Percentiles rank a stretch among this genome's conserved stretches.
phyloP scores from a whole-genome alignment of 306 rosid genomes.

The Glycine soja region DNA sequence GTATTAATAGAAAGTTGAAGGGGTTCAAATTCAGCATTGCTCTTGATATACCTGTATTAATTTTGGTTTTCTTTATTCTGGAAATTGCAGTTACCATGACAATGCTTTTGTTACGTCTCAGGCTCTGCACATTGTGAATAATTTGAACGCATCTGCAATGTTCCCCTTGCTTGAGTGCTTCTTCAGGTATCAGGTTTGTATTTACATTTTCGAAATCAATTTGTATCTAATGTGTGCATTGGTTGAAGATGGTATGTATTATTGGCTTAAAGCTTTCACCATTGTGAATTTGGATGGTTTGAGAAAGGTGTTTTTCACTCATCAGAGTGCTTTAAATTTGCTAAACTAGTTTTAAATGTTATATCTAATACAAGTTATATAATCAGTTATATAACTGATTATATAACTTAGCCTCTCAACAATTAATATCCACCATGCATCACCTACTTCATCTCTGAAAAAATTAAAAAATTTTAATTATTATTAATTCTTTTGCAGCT shows the following conservation, averaged over 20 bases:
- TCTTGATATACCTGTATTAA: no score
- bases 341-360: no score
- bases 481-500: no score
- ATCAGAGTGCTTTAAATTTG: not conserved
- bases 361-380: no score
- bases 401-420: no score
- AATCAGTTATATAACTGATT: no score
- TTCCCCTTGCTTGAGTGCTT: slow-evolving; percentile 79
- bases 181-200: slow-evolving; percentile 80
- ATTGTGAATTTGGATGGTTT: not conserved
- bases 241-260: not conserved
- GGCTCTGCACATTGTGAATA: slow-evolving; percentile 75
- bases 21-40: no score
- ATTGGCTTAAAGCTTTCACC: not conserved
- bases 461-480: no score
- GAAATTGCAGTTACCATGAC: slow-evolving; percentile 81
- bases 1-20: slow-evolving; percentile 28
- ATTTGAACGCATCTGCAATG: slow-evolving; percentile 67
- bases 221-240: not conserved
- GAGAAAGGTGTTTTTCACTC: not conserved
- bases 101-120: slow-evolving; percentile 83
- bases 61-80: slow-evolving; percentile 30
- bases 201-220: slow-evolving; percentile 15
- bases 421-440: no score
- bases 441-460: no score